These are phyloP conservation scores for Luffa aegyptiaca DNA, from an alignment of 306 rosid species.

Conservation along the genomic window DNA sequence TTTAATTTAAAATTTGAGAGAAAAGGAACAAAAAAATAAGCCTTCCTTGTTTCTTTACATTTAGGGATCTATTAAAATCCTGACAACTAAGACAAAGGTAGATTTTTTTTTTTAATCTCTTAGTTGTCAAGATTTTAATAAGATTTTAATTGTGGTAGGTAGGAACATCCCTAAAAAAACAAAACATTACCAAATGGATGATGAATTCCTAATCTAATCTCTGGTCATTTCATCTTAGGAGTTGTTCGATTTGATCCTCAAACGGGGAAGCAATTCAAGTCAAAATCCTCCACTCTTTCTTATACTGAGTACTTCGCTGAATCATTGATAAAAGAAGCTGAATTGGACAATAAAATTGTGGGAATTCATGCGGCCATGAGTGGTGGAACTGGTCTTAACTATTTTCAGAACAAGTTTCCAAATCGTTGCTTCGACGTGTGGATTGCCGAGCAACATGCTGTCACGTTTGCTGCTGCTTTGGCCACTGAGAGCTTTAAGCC, in stretches of 20 bases:
- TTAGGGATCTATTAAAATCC: no score
- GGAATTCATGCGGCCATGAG: conserved; percentile 96
- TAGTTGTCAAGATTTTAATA: no score
- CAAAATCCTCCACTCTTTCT: conserved; percentile 49
- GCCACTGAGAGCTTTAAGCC: conserved; percentile 92
- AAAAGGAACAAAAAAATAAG: no score
- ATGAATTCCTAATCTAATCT: no score
- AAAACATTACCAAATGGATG: no score
- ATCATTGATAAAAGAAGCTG: conserved; percentile 79
- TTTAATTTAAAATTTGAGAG: no score
- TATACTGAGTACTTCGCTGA: conserved; percentile 76
- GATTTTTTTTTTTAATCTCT: no score
- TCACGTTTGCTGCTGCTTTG: conserved; percentile 88
- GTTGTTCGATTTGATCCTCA: conserved; percentile 74
- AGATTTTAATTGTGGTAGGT: no score
- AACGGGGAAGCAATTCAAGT: conserved; percentile 64
- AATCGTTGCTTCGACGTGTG: conserved; percentile 82
- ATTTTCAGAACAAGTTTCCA: conserved; percentile 73
- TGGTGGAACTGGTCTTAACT: conserved; percentile 78
- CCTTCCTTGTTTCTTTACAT: no score
- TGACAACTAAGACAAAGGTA: no score
- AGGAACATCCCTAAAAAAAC: no score
- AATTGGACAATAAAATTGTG: conserved; percentile 52
- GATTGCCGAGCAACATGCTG: conserved; percentile 88
- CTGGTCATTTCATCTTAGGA: conserved; percentile 26